Percentiles rank a stretch among this genome's conserved stretches.
Evolutionary conservation across 257 asterid species (phyloP).

Genomic region (Paraleonurus japonicus): DNA sequence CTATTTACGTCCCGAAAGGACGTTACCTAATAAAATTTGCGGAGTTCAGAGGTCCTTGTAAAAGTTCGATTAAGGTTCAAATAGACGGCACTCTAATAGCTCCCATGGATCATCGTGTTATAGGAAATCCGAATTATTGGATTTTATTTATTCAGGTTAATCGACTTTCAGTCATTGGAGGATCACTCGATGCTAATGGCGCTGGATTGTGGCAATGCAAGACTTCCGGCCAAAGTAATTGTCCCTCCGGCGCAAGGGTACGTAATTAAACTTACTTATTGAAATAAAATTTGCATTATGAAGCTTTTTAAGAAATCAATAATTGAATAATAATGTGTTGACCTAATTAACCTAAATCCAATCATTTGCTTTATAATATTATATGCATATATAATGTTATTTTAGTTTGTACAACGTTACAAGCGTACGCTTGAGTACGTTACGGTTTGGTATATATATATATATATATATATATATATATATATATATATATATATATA

Average conservation of each 20-base stretch:
- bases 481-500: too few species aligned
- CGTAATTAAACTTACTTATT: neutral
- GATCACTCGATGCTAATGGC: conserved; percentile 55
- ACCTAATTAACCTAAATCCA: neutral
- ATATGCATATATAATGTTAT: too few species aligned
- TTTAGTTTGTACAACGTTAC: neutral
- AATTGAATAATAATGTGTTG: neutral
- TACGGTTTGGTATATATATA: neutral
- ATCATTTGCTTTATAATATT: neutral
- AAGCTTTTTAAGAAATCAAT: neutral
- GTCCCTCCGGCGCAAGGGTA: conserved; percentile 76
- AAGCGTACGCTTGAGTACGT: neutral
- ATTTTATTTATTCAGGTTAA: conserved; percentile 49
- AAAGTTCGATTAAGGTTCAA: conserved; percentile 33
- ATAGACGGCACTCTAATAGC: conserved; percentile 62
- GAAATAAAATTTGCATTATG: neutral
- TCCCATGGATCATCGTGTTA: conserved; percentile 39
- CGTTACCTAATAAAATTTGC: conserved; percentile 31
- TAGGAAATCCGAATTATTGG: conserved; percentile 54
- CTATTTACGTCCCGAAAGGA: conserved; percentile 39
- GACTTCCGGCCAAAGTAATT: conserved; percentile 42
- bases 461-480: too few species aligned
- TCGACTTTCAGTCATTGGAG: conserved; percentile 45
- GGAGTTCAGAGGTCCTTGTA: conserved; percentile 62
- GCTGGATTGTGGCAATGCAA: conserved; percentile 56